Evolutionary conservation across 345 rosid genomes (phyloP).

Genomic region (Leavenworthia alabamica): DNA sequence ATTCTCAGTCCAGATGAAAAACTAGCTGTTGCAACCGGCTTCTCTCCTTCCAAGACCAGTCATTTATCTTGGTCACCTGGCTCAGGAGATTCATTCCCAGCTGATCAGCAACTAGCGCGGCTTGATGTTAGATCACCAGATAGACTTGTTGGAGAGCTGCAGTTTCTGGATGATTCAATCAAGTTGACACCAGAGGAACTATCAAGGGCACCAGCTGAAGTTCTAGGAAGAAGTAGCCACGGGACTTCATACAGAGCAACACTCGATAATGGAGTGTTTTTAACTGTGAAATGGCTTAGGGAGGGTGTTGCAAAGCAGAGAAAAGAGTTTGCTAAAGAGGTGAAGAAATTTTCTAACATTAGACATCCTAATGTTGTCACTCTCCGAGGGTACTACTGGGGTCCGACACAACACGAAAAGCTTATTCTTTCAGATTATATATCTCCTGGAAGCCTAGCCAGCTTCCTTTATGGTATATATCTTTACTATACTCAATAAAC

Average conservation of each 20-base stretch:
- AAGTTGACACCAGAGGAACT: constrained; percentile 86
- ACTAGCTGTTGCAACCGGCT: constrained; percentile 51
- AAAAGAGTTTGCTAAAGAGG: constrained; percentile 96
- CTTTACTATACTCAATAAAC: neutral
- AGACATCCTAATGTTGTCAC: constrained; percentile 97
- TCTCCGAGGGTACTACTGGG: constrained; percentile 96
- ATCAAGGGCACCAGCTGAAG: constrained; percentile 96
- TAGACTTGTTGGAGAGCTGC: constrained; percentile 76
- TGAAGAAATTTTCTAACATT: constrained; percentile 86
- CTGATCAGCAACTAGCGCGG: constrained; percentile 67
- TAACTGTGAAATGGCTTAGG: constrained; percentile 95
- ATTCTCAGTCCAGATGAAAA: constrained; percentile 76
- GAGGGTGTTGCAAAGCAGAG: constrained; percentile 97
- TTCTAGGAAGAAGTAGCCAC: constrained; percentile 94
- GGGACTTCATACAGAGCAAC: constrained; percentile 96
- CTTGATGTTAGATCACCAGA: constrained; percentile 93
- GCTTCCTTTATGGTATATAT: constrained; percentile 93
- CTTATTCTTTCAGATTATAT: constrained; percentile 91
- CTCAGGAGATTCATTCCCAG: constrained; percentile 84
- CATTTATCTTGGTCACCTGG: constrained; percentile 85
- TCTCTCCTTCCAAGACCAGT: constrained; percentile 85
- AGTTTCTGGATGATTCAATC: constrained; percentile 87
- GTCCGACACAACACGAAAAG: constrained; percentile 97
- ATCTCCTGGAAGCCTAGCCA: constrained; percentile 92
- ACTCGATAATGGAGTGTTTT: constrained; percentile 70